Percentiles rank a stretch among this genome's conserved stretches.
phyloP scores from a whole-genome alignment of 371 early-diverging fungal species.

The Syncephalastrum racemosum region DNA sequence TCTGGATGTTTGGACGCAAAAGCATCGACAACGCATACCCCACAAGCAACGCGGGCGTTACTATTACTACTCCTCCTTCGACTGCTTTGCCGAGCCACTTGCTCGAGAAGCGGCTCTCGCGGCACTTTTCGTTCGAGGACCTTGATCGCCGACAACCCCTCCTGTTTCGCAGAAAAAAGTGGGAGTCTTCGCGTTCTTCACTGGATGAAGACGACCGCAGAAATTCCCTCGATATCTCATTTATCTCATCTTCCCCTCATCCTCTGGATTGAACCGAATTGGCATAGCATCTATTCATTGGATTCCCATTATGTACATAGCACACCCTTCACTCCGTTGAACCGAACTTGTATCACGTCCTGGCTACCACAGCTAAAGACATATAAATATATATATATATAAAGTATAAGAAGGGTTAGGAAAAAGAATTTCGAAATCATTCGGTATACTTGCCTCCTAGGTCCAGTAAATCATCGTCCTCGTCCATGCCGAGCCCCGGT shows the following conservation, averaged over 20 bases:
- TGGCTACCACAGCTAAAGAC: neutral
- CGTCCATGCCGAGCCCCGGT: neutral
- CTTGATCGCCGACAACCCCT: constrained; percentile 13
- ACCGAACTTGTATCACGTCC: too few species aligned
- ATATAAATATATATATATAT: constrained; percentile 3
- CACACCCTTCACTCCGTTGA: too few species aligned
- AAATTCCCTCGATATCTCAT: constrained; percentile 5
- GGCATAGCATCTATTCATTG: constrained; percentile 1
- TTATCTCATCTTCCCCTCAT: neutral
- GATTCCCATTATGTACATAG: constrained; percentile 11
- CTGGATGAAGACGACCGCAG: constrained; percentile 11
- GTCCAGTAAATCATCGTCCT: constrained; percentile 10
- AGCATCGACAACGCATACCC: constrained; percentile 23
- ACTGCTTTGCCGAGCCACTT: neutral
- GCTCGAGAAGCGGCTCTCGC: constrained; percentile 14
- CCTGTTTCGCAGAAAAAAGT: constrained; percentile 1
- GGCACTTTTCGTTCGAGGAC: constrained; percentile 44
- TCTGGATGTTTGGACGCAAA: constrained; percentile 49
- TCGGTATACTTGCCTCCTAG: constrained; percentile 7
- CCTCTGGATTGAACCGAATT: neutral
- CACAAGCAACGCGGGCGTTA: constrained; percentile 4
- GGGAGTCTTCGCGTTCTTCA: constrained; percentile 5
- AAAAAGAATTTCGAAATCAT: neutral
- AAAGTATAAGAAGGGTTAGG: too few species aligned
- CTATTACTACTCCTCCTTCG: constrained; percentile 3